phyloP scores from a whole-genome alignment of 2,329 filamentous ascomycete genomes.

The Alternaria brassicicola region DNA sequence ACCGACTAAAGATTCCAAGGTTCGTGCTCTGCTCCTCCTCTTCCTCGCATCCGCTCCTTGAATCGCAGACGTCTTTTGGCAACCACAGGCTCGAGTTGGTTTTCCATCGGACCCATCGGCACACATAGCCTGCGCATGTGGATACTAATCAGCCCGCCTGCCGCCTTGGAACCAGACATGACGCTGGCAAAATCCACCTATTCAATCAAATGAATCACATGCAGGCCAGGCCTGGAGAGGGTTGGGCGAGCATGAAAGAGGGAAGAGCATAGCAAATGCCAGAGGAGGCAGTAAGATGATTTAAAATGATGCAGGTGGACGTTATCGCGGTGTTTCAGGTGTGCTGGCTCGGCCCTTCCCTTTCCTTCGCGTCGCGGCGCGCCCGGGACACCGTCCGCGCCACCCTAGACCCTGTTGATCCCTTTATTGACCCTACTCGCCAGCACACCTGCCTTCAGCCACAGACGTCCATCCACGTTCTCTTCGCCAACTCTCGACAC shows the following conservation, averaged over 20 bases:
- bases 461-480: slow-evolving; percentile 14
- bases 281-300: slow-evolving; percentile 1
- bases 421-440: slow-evolving; percentile 16
- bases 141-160: background rate
- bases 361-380: slow-evolving; percentile 10
- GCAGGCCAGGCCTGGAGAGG: background rate
- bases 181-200: background rate
- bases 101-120: background rate
- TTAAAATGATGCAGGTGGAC: slow-evolving; percentile 5
- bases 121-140: background rate
- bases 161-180: background rate
- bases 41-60: background rate
- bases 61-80: background rate
- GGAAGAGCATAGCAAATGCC: background rate
- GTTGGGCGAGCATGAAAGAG: background rate
- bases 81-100: background rate
- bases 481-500: background rate
- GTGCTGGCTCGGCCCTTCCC: slow-evolving; percentile 15
- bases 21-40: background rate
- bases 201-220: background rate
- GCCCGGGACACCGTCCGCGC: slow-evolving; percentile 5
- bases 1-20: background rate
- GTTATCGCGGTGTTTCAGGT: slow-evolving; percentile 14
- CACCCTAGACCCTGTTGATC: slow-evolving; percentile 21
- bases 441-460: slow-evolving; percentile 17